Evolutionary conservation across 192 early-diverging fungal species (phyloP).

Genomic region (Radiomyces spectabilis): DNA sequence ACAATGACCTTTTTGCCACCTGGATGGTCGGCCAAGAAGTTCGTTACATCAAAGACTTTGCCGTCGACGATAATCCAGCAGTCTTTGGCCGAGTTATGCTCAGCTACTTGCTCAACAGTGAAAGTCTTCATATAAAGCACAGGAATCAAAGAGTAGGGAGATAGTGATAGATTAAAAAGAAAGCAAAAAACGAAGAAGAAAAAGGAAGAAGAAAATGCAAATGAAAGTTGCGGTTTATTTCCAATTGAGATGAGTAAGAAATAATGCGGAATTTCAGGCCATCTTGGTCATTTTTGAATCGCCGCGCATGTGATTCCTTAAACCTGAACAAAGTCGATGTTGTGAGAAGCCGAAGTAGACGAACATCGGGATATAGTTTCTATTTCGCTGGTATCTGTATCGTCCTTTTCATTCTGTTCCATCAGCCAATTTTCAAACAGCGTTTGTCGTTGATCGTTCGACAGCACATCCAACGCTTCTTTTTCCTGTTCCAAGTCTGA

Average conservation of each 20-base stretch:
- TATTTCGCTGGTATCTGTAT: too few relatives aligned
- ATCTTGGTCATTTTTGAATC: not conserved
- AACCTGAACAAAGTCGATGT: too few relatives aligned
- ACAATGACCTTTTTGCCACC: slow-evolving; percentile 88
- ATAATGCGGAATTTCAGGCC: too few relatives aligned
- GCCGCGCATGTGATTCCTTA: too few relatives aligned
- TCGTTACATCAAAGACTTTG: slow-evolving; percentile 71
- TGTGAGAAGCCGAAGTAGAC: too few relatives aligned
- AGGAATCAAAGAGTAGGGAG: not conserved
- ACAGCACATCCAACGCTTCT: too few relatives aligned
- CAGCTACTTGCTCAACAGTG: slow-evolving; percentile 56
- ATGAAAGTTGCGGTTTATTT: too few relatives aligned
- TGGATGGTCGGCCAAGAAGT: slow-evolving; percentile 76
- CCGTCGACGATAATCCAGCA: slow-evolving; percentile 70
- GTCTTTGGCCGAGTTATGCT: slow-evolving; percentile 60
- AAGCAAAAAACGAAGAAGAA: not conserved
- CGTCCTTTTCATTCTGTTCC: too few relatives aligned
- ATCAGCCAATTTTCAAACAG: too few relatives aligned
- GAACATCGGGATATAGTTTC: too few relatives aligned
- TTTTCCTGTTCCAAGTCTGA: not conserved
- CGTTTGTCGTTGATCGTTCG: not conserved
- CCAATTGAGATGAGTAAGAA: too few relatives aligned
- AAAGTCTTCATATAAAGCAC: slow-evolving; percentile 26
- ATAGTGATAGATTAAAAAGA: not conserved
- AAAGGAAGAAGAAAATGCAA: not conserved